These are phyloP conservation scores for Exophiala lecanii-corni DNA, from an alignment of 2,329 filamentous ascomycete species.

Conservation along the genomic window DNA sequence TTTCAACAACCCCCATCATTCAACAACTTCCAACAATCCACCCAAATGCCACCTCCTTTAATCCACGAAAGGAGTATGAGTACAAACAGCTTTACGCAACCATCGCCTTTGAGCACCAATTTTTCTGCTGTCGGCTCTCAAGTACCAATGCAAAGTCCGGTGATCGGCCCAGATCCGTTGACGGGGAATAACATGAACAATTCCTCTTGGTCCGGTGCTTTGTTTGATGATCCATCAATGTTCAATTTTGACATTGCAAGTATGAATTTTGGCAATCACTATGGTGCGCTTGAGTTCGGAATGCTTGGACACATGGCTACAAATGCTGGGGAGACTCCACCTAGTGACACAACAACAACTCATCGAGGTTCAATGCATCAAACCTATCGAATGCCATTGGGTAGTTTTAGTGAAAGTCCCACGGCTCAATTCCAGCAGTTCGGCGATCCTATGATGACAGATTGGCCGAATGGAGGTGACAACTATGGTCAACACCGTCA, in stretches of 20 bases:
- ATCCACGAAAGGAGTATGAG: slow-evolving; percentile 43
- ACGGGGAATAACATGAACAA: slow-evolving; percentile 29
- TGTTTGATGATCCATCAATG: slow-evolving; percentile 86
- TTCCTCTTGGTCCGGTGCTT: slow-evolving; percentile 45
- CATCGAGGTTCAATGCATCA: slow-evolving; percentile 42
- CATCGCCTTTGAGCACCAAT: slow-evolving; percentile 69
- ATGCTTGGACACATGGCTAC: slow-evolving; percentile 96
- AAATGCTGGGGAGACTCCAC: slow-evolving; percentile 74
- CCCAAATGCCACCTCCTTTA: slow-evolving; percentile 39
- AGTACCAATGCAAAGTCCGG: slow-evolving; percentile 34
- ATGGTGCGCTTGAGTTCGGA: slow-evolving; percentile 90
- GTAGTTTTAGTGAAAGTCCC: slow-evolving; percentile 43
- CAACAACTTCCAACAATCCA: slow-evolving; percentile 39
- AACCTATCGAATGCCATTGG: slow-evolving; percentile 36
- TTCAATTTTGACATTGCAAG: slow-evolving; percentile 96
- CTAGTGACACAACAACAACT: slow-evolving; percentile 55
- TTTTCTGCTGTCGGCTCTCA: slow-evolving; percentile 52
- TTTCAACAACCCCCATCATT: slow-evolving; percentile 32
- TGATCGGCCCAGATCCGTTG: slow-evolving; percentile 36
- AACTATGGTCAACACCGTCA: slow-evolving; percentile 29
- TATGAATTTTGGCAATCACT: slow-evolving; percentile 92
- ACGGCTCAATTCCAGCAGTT: slow-evolving; percentile 38
- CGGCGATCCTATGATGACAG: slow-evolving; percentile 41
- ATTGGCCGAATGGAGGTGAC: slow-evolving; percentile 40
- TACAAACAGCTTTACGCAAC: slow-evolving; percentile 57